phyloP scores from a whole-genome alignment of 2,329 filamentous ascomycete genomes.

The Claviceps pusilla region DNA sequence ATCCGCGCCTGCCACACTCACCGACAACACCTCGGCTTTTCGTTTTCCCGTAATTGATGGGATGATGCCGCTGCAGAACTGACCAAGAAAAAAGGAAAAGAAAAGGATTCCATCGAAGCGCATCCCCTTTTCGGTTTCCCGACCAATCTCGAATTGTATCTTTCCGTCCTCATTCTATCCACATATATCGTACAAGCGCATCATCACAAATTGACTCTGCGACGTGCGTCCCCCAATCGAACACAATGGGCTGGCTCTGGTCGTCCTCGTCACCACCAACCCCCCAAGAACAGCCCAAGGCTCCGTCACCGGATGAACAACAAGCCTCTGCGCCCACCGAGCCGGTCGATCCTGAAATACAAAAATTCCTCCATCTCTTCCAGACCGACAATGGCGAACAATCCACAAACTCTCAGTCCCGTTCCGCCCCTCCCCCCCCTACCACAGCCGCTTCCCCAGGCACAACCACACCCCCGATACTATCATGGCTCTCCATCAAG shows the following conservation, averaged over 20 bases:
- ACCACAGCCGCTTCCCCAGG: conserved; percentile 14
- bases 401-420: conserved; percentile 9
- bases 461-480: conserved; percentile 15
- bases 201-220: background rate
- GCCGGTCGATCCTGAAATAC: conserved; percentile 34
- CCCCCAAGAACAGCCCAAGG: conserved; percentile 11
- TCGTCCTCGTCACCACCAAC: conserved; percentile 20
- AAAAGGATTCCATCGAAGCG: background rate
- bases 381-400: conserved; percentile 16
- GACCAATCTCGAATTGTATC: background rate
- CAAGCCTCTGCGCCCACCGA: conserved; percentile 13
- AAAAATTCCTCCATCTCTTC: conserved; percentile 37
- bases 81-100: background rate
- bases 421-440: conserved; percentile 4
- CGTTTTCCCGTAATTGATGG: background rate
- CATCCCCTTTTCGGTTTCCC: background rate
- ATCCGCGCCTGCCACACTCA: background rate
- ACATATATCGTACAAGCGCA: background rate
- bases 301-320: conserved; percentile 9
- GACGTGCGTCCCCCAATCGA: background rate
- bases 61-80: background rate
- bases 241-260: conserved; percentile 49
- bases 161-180: background rate
- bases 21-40: background rate
- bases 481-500: conserved; percentile 22